Percentiles rank a stretch among this genome's conserved stretches.
Conservation (phyloP, 768 basidiomycete species). For the Hypholoma sublateritium region DNA sequence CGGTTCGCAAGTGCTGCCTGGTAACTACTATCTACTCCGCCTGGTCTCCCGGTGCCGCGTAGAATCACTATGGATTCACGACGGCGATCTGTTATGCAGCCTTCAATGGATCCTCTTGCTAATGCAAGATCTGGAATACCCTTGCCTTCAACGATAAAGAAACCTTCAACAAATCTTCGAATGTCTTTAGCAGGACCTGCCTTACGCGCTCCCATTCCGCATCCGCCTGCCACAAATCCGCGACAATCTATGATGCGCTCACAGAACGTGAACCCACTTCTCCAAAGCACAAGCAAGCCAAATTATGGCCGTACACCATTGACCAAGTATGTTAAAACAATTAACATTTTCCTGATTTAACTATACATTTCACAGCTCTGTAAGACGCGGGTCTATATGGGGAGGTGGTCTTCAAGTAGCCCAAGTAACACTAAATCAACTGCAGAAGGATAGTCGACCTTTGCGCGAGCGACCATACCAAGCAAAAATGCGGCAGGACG, state of each 20-base stretch:
- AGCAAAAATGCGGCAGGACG: conserved; percentile 73
- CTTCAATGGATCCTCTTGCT: conserved; percentile 46
- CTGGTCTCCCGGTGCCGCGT: background rate
- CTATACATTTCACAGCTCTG: conserved; percentile 44
- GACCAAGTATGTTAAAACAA: conserved; percentile 52
- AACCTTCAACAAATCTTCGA: conserved; percentile 54
- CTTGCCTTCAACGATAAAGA: conserved; percentile 74
- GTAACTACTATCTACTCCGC: background rate
- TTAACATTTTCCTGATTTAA: background rate
- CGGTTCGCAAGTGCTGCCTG: background rate
- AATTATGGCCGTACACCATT: conserved; percentile 74
- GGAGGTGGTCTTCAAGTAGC: conserved; percentile 47
- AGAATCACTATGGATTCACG: conserved; percentile 43
- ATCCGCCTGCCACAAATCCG: conserved; percentile 50
- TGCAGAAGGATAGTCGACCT: conserved; percentile 72
- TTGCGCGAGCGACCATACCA: conserved; percentile 78
- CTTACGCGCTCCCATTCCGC: conserved; percentile 53
- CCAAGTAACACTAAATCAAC: conserved; percentile 52
- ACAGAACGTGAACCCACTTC: conserved; percentile 65
- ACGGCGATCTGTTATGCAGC: conserved; percentile 61
- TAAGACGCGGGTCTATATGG: conserved; percentile 79
- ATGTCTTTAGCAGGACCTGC: conserved; percentile 80
- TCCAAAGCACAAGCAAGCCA: conserved; percentile 69
- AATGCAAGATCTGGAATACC: conserved; percentile 67
- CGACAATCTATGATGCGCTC: conserved; percentile 70